Evolutionary conservation across 2,329 filamentous ascomycete species (phyloP).

Genomic region (Hypoxylon rubiginosum): DNA sequence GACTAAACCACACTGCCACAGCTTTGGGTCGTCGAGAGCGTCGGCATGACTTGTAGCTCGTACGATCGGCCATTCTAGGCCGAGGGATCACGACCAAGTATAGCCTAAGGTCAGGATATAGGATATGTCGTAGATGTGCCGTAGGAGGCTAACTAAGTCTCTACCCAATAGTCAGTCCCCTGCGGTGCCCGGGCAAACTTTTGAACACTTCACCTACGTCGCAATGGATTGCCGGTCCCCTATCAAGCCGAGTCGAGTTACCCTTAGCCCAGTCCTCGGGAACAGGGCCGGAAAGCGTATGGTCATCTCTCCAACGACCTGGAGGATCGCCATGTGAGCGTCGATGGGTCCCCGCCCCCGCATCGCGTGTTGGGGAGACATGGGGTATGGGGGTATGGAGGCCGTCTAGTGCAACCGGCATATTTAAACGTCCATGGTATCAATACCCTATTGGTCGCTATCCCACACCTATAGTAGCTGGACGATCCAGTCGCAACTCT

Average conservation of each 20-base stretch:
- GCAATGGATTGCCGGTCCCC: constrained; percentile 8
- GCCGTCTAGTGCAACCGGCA: constrained; percentile 34
- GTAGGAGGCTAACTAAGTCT: constrained; percentile 7
- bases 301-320: constrained; percentile 12
- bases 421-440: constrained; percentile 35
- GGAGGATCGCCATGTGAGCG: constrained; percentile 24
- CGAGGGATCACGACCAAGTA: constrained; percentile 27
- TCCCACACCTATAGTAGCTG: constrained; percentile 29
- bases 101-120: constrained; percentile 36
- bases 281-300: constrained; percentile 18
- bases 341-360: constrained; percentile 29
- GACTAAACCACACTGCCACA: constrained; percentile 13
- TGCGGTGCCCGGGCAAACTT: constrained; percentile 26
- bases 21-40: constrained; percentile 10
- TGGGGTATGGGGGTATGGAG: constrained; percentile 7
- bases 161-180: constrained; percentile 12
- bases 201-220: constrained; percentile 20
- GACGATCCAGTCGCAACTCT: constrained; percentile 24
- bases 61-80: constrained; percentile 33
- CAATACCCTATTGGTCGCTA: constrained; percentile 31
- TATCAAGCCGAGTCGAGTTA: constrained; percentile 25
- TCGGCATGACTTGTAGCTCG: constrained; percentile 24
- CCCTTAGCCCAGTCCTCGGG: constrained; percentile 18
- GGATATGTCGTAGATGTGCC: constrained; percentile 8
- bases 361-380: constrained; percentile 25